phyloP scores from a whole-genome alignment of 305 asterid genomes.

The Andrographis paniculata region DNA sequence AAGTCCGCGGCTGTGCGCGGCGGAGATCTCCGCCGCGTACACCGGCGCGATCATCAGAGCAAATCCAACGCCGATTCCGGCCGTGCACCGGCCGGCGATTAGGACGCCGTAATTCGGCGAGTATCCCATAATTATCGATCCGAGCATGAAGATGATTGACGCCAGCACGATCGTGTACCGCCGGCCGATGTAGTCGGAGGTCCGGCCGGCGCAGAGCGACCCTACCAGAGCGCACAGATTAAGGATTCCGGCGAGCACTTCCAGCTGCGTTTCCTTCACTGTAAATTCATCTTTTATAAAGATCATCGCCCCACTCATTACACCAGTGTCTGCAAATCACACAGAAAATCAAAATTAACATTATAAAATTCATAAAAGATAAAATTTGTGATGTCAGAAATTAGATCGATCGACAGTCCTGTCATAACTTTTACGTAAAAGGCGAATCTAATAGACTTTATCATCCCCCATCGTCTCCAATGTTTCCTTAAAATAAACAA shows the following conservation, averaged over 20 bases:
- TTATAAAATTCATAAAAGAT: background rate
- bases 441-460: background rate
- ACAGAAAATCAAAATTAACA: background rate
- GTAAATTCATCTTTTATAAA: slow-evolving; percentile 58
- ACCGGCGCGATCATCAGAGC: slow-evolving; percentile 86
- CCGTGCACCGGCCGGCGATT: slow-evolving; percentile 44
- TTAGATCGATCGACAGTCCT: background rate
- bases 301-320: slow-evolving; percentile 84
- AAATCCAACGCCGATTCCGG: slow-evolving; percentile 76
- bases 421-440: too few species aligned
- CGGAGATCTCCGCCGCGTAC: slow-evolving; percentile 64
- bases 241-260: slow-evolving; percentile 56
- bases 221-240: slow-evolving; percentile 65
- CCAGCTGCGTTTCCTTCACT: slow-evolving; percentile 40
- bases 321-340: slow-evolving; percentile 54
- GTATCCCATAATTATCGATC: slow-evolving; percentile 65
- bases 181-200: slow-evolving; percentile 60
- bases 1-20: slow-evolving; percentile 53
- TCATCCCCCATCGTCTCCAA: background rate
- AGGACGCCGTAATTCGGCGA: slow-evolving; percentile 49
- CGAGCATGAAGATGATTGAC: slow-evolving; percentile 53
- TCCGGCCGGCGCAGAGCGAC: slow-evolving; percentile 62
- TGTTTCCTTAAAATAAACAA: background rate
- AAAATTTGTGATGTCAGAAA: background rate
- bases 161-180: slow-evolving; percentile 51